Evolutionary conservation across 257 asterid species (phyloP).

Genomic region (Voacanga thouarsii): DNA sequence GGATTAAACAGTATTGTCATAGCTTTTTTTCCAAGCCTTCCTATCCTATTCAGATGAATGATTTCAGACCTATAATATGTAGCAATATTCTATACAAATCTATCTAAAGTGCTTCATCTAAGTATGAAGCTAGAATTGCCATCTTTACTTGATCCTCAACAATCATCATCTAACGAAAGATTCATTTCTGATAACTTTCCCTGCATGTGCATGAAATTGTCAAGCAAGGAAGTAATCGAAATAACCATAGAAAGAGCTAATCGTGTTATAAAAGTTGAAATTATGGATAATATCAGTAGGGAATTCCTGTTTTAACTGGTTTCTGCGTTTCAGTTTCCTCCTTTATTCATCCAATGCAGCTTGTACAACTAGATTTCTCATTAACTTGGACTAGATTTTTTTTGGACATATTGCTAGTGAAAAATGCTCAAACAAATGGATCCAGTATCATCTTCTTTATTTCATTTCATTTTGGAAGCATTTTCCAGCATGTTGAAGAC

Average conservation of each 20-base stretch:
- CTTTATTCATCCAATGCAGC: neutral
- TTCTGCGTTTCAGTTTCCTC: neutral
- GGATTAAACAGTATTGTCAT: neutral
- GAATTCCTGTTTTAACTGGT: too few species aligned
- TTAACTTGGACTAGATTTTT: too few species aligned
- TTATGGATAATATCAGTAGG: too few species aligned
- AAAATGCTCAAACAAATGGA: neutral
- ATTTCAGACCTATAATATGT: neutral
- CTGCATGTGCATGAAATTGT: too few species aligned
- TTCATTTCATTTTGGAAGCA: neutral
- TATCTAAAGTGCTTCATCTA: neutral
- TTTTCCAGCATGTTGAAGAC: neutral
- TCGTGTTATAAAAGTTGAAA: too few species aligned
- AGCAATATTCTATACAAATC: neutral
- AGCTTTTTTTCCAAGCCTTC: neutral
- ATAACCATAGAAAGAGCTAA: too few species aligned
- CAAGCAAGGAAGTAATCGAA: too few species aligned
- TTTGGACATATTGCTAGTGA: neutral
- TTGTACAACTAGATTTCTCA: neutral
- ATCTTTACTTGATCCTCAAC: neutral
- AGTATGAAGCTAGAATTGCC: neutral
- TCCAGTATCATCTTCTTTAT: neutral
- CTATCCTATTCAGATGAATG: neutral
- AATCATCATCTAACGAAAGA: neutral
- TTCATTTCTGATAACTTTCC: too few species aligned